Conservation (phyloP, 225 moss, liverwort and hornwort genomes). For the Bryum argenteum region DNA sequence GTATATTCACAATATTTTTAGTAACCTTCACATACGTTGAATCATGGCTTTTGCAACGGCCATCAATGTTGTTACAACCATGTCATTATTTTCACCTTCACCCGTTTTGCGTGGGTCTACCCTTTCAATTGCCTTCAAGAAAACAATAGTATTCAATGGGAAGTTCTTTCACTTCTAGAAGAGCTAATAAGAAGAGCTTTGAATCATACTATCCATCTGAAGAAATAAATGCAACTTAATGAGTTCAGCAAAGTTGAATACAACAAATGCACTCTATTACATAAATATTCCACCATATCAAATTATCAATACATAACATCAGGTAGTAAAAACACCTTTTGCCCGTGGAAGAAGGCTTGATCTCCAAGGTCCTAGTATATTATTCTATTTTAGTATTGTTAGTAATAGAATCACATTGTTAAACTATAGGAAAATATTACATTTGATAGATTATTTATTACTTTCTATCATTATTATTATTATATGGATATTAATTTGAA, state of each 20-base stretch:
- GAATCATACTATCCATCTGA: background rate
- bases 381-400: background rate
- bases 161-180: conserved; percentile 1
- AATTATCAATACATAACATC: background rate
- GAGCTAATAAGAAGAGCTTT: background rate
- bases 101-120: conserved; percentile 65
- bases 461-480: accelerated
- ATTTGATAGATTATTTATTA: too few relatives aligned
- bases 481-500: background rate
- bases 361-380: conserved; percentile 72
- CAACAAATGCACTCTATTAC: background rate
- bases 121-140: conserved; percentile 73
- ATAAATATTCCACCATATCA: accelerated
- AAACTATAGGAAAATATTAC: background rate
- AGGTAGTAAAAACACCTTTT: conserved; percentile 39
- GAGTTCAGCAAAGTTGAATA: too few relatives aligned
- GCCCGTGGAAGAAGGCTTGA: conserved; percentile 83
- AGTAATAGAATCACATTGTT: background rate
- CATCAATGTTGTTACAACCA: conserved; percentile 66
- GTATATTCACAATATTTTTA: too few relatives aligned
- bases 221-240: accelerated
- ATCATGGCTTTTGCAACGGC: conserved; percentile 86
- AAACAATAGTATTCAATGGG: conserved; percentile 24
- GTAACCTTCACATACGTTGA: conserved; percentile 46
- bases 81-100: conserved; percentile 42